Evolutionary conservation across 2,329 filamentous ascomycete species (phyloP).

Genomic region (Lachnellula subtilissima): DNA sequence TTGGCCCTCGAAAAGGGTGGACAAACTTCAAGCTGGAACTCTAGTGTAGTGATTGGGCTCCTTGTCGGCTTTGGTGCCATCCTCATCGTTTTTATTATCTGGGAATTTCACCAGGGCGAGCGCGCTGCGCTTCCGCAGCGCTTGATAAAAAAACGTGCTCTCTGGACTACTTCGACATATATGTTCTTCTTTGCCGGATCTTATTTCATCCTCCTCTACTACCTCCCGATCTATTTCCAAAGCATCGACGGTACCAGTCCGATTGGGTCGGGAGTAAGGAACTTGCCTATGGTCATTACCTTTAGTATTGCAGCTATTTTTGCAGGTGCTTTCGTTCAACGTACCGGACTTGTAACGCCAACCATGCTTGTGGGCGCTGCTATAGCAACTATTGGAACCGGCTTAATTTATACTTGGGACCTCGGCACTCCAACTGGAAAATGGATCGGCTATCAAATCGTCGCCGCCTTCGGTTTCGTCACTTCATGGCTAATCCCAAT

Average conservation of each 20-base stretch:
- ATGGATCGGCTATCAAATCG: constrained; percentile 19
- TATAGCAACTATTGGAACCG: constrained; percentile 5
- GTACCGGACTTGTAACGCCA: too few species aligned
- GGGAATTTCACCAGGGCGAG: constrained; percentile 27
- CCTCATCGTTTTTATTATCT: constrained; percentile 29
- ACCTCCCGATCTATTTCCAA: constrained; percentile 47
- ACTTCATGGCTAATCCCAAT: constrained; percentile 31
- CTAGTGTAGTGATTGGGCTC: constrained; percentile 35
- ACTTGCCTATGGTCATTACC: constrained; percentile 27
- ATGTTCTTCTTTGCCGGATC: constrained; percentile 36
- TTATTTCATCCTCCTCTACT: constrained; percentile 39
- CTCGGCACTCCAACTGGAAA: constrained; percentile 10
- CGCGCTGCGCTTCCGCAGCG: constrained; percentile 31
- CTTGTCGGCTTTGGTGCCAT: constrained; percentile 32
- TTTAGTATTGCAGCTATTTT: too few species aligned
- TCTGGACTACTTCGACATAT: constrained; percentile 6
- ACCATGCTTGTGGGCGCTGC: too few species aligned
- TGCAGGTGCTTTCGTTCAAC: too few species aligned
- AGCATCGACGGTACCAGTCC: constrained; percentile 35
- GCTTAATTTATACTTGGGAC: constrained; percentile 30
- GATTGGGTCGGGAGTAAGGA: constrained; percentile 33
- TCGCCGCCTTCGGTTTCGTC: constrained; percentile 10
- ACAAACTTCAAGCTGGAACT: constrained; percentile 37
- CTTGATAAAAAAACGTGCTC: constrained; percentile 26
- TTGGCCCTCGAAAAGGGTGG: constrained; percentile 43